Percentiles rank a stretch among this genome's conserved stretches.
Conservation (phyloP, 1,284 basidiomycete species). For the Marasmius fiardii region DNA sequence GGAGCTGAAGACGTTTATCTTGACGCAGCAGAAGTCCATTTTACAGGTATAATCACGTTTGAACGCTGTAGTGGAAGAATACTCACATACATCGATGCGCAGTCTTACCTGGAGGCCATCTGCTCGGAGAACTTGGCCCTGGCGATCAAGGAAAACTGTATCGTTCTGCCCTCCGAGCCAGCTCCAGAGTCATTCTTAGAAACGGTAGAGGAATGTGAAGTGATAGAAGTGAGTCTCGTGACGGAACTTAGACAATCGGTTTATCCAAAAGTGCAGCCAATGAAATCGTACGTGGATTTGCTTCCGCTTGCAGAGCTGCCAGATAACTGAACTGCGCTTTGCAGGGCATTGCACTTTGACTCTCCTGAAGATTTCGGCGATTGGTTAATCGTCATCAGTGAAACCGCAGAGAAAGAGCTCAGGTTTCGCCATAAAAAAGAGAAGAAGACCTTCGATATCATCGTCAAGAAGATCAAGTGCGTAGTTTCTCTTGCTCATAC, state of each 20-base stretch:
- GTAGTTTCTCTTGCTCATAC: constrained; percentile 7
- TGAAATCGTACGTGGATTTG: constrained; percentile 33
- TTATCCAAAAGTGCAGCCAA: constrained; percentile 44
- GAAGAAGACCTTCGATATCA: constrained; percentile 39
- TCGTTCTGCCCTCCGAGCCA: not conserved
- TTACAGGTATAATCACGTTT: constrained; percentile 4
- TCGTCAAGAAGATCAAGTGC: constrained; percentile 60
- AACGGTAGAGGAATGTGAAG: not conserved
- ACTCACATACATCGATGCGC: not conserved
- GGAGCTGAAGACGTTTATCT: not conserved
- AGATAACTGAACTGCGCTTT: not conserved
- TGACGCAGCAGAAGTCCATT: not conserved
- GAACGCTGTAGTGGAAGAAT: not conserved
- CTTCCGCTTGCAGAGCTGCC: not conserved
- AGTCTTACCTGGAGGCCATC: constrained; percentile 8
- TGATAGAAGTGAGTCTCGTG: not conserved
- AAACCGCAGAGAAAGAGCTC: constrained; percentile 39
- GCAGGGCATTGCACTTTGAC: constrained; percentile 42
- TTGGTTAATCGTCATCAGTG: constrained; percentile 49
- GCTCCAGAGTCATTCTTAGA: not conserved
- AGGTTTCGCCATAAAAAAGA: constrained; percentile 38
- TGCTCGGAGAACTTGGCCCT: not conserved
- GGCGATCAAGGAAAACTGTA: constrained; percentile 3
- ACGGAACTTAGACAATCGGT: constrained; percentile 15
- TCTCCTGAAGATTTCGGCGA: constrained; percentile 49